Evolutionary conservation across 257 asterid species (phyloP).

Genomic region (Anisodus tanguticus): DNA sequence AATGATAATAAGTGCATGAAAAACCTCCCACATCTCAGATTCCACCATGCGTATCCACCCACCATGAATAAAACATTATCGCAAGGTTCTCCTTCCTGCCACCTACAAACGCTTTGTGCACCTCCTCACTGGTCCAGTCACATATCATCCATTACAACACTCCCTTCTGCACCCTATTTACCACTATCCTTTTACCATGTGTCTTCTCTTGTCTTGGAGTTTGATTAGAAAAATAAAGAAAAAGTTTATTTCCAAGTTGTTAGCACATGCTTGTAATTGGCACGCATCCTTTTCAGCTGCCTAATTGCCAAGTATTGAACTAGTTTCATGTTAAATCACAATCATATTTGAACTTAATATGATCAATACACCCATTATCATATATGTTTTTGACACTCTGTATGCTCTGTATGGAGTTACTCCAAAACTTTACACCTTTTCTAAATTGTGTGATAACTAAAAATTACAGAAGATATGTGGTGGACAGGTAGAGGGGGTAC

Average conservation of each 20-base stretch:
- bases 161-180: slow-evolving; percentile 7
- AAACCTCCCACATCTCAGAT: background rate
- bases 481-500: background rate
- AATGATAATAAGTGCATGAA: background rate
- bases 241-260: background rate
- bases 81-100: background rate
- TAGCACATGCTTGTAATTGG: slow-evolving; percentile 9
- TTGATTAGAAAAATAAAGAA: background rate
- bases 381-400: background rate
- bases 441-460: background rate
- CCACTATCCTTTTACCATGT: background rate
- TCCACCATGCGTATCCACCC: slow-evolving; percentile 19
- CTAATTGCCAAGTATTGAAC: background rate
- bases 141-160: background rate
- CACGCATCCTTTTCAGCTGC: background rate
- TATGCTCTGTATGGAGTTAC: background rate
- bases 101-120: background rate
- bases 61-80: background rate
- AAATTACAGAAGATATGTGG: background rate
- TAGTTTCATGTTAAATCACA: background rate
- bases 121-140: background rate
- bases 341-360: slow-evolving; percentile 20
- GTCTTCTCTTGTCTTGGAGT: slow-evolving; percentile 3
- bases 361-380: slow-evolving; percentile 14
- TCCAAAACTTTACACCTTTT: background rate